These are phyloP conservation scores for Ogataea neopini DNA, from an alignment of 805 yeast species.

Conservation along the genomic window DNA sequence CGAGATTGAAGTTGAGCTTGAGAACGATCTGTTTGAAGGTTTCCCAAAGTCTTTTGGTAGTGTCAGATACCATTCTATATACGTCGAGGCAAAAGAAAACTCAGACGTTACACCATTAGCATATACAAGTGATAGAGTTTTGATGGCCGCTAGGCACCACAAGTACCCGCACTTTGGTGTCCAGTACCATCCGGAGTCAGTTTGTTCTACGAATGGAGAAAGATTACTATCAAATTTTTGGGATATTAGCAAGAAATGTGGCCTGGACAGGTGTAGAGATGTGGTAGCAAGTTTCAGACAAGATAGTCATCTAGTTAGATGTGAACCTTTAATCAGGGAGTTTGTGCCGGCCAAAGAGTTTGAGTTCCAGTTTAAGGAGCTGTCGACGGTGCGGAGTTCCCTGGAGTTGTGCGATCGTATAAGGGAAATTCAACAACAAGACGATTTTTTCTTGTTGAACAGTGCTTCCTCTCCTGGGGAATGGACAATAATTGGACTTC, in stretches of 20 bases:
- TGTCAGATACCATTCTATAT: constrained; percentile 89
- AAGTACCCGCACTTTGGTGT: constrained; percentile 81
- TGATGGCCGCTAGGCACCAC: constrained; percentile 80
- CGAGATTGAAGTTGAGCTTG: constrained; percentile 36
- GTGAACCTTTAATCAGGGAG: constrained; percentile 24
- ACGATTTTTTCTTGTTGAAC: constrained; percentile 63
- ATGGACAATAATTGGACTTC: constrained; percentile 85
- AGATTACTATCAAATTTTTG: constrained; percentile 64
- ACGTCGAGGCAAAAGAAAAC: constrained; percentile 39
- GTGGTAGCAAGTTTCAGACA: neutral
- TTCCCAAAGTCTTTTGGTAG: constrained; percentile 53
- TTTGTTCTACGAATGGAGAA: constrained; percentile 73
- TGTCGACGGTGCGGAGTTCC: constrained; percentile 3
- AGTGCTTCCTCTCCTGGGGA: constrained; percentile 84
- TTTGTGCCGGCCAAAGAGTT: constrained; percentile 12
- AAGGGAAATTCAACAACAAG: constrained; percentile 17
- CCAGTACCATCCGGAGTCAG: constrained; percentile 96
- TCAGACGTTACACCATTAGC: constrained; percentile 58
- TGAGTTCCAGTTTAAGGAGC: constrained; percentile 17
- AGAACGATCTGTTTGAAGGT: constrained; percentile 41
- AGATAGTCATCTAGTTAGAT: constrained; percentile 3
- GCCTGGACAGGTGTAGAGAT: neutral
- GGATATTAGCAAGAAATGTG: constrained; percentile 41
- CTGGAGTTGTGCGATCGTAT: constrained; percentile 51
- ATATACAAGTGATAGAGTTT: constrained; percentile 43